These are phyloP conservation scores for Xylaria sp. DNA, from an alignment of 2,329 filamentous ascomycete species.

Conservation along the genomic window DNA sequence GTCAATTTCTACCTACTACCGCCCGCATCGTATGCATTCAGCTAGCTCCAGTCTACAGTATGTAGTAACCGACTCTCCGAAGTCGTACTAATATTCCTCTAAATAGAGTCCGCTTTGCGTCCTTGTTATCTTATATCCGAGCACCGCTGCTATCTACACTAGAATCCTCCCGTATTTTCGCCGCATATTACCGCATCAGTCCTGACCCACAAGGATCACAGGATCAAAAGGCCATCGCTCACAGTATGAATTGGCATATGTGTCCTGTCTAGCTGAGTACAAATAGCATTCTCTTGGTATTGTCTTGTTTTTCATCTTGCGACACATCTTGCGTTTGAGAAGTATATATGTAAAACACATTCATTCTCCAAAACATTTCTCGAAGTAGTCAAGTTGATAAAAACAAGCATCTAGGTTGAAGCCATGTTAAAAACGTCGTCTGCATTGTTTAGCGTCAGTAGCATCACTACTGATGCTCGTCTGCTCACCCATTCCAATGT, in stretches of 20 bases:
- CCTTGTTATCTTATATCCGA: not conserved
- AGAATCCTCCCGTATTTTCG: not conserved
- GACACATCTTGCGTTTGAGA: too few species aligned
- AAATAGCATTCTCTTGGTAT: not conserved
- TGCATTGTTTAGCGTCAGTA: too few species aligned
- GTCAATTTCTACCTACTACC: not conserved
- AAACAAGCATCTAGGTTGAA: too few species aligned
- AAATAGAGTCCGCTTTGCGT: not conserved
- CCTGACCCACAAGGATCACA: not conserved
- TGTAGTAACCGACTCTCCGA: not conserved
- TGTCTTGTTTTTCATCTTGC: too few species aligned
- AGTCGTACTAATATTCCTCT: not conserved
- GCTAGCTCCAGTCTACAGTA: not conserved
- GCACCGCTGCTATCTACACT: not conserved
- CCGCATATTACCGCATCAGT: conserved; percentile 5
- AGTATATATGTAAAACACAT: too few species aligned
- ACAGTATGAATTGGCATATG: not conserved
- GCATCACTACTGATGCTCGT: not conserved
- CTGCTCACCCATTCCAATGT: not conserved
- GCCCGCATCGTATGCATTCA: not conserved
- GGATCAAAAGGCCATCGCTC: not conserved
- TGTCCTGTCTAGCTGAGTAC: too few species aligned
- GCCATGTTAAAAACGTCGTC: too few species aligned
- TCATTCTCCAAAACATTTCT: too few species aligned
- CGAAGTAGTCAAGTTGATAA: too few species aligned